These are phyloP conservation scores for Phytophthora pinifolia DNA, from an alignment of 352 stramenopile genomes.

Conservation along the genomic window DNA sequence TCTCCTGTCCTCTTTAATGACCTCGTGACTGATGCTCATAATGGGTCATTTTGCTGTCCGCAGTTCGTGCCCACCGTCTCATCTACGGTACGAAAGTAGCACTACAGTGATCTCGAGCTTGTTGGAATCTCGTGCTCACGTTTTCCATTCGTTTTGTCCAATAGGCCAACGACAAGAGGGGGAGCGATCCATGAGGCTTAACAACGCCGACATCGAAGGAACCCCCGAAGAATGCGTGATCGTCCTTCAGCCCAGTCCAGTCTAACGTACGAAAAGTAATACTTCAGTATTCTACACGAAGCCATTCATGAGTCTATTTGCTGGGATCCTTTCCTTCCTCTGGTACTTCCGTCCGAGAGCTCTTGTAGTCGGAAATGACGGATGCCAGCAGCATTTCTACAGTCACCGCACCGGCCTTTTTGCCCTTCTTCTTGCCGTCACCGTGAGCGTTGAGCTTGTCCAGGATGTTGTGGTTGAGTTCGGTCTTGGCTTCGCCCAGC, in stretches of 20 bases:
- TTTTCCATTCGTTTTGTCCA: background rate
- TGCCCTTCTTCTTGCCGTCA: slow-evolving; percentile 30
- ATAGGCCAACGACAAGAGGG: slow-evolving; percentile 20
- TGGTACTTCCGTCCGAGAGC: slow-evolving; percentile 29
- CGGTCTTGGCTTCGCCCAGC: slow-evolving; percentile 80
- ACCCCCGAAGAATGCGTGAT: slow-evolving; percentile 1
- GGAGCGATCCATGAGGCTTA: slow-evolving; percentile 7
- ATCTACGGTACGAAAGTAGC: slow-evolving; percentile 12
- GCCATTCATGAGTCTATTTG: slow-evolving; percentile 20
- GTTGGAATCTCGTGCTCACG: background rate
- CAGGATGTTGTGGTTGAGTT: slow-evolving; percentile 84
- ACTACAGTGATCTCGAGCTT: no score
- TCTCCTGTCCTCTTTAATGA: background rate
- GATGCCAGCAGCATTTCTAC: slow-evolving; percentile 83
- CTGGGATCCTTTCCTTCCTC: slow-evolving; percentile 6
- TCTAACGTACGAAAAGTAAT: no score
- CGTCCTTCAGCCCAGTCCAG: background rate
- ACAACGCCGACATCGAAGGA: slow-evolving; percentile 6
- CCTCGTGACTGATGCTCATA: slow-evolving; percentile 1
- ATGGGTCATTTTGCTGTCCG: background rate
- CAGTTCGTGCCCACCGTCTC: slow-evolving; percentile 25
- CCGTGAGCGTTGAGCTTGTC: slow-evolving; percentile 76
- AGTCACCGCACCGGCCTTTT: slow-evolving; percentile 43
- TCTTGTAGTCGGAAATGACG: slow-evolving; percentile 80
- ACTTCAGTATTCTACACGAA: slow-evolving; percentile 21